Evolutionary conservation across 23 red algal genomes (phyloP).

Genomic region (Gracilaria vermiculophylla): DNA sequence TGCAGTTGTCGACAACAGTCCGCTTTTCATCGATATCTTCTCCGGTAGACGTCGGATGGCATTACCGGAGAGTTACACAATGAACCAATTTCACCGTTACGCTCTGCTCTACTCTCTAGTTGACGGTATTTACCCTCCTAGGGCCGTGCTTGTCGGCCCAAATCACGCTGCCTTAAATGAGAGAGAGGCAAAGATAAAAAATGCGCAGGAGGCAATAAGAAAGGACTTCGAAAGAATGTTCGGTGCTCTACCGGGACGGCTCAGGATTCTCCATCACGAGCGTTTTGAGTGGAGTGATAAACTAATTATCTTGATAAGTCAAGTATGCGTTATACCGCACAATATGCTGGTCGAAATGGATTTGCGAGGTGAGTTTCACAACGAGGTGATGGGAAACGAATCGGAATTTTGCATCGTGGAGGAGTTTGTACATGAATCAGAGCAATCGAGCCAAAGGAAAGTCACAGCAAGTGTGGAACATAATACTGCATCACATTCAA

Average conservation of each 20-base stretch:
- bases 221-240: constrained; percentile 48
- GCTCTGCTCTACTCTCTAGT: no score
- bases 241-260: constrained; percentile 24
- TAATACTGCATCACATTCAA: no score
- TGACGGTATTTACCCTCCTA: no score
- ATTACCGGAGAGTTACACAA: no score
- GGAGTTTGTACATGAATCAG: not conserved
- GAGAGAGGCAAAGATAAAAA: not conserved
- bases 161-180: not conserved
- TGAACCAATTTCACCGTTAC: no score
- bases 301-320: constrained; percentile 5
- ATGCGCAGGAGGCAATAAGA: not conserved
- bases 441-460: no score
- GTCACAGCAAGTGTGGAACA: no score
- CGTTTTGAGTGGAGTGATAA: not conserved
- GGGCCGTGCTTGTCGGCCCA: constrained; percentile 26
- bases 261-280: constrained; percentile 5
- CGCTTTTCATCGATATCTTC: constrained; percentile 28
- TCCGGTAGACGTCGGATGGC: no score
- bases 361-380: not conserved
- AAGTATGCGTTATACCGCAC: constrained; percentile 51
- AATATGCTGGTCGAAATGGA: constrained; percentile 58
- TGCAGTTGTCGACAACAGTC: not conserved
- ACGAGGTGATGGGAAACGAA: constrained; percentile 3
- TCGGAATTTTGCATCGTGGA: not conserved